Evolutionary conservation across 805 yeast species (phyloP).

Genomic region (Yamadazyma phyllophila): DNA sequence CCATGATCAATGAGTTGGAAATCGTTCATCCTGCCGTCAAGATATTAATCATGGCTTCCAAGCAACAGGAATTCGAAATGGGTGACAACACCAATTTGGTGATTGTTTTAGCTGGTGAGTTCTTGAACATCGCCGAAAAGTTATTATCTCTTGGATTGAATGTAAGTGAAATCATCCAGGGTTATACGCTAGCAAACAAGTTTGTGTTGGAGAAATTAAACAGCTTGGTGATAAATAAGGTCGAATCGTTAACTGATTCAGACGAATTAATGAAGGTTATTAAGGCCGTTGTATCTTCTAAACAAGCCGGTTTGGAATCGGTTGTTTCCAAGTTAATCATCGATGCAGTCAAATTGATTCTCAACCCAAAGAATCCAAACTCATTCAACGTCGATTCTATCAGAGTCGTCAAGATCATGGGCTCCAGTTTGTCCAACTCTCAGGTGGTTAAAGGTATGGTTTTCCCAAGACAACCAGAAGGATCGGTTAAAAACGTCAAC

Average conservation of each 20-base stretch:
- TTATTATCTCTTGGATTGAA: slow-evolving; percentile 80
- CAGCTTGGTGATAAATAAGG: slow-evolving; percentile 56
- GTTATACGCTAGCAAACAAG: slow-evolving; percentile 83
- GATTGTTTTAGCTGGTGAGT: slow-evolving; percentile 88
- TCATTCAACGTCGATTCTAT: slow-evolving; percentile 88
- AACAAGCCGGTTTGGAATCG: slow-evolving; percentile 88
- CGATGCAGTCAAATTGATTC: slow-evolving; percentile 76
- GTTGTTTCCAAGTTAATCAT: slow-evolving; percentile 72
- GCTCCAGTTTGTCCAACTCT: slow-evolving; percentile 70
- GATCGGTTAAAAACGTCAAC: slow-evolving; percentile 65
- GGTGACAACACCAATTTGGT: slow-evolving; percentile 96
- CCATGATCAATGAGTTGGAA: slow-evolving; percentile 89
- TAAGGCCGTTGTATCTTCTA: slow-evolving; percentile 86
- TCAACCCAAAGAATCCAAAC: slow-evolving; percentile 62
- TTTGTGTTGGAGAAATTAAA: slow-evolving; percentile 70
- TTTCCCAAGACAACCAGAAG: slow-evolving; percentile 96
- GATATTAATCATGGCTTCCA: slow-evolving; percentile 90
- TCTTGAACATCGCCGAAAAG: slow-evolving; percentile 82
- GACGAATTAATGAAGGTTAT: slow-evolving; percentile 67
- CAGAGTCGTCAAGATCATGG: slow-evolving; percentile 96
- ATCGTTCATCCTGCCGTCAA: slow-evolving; percentile 98
- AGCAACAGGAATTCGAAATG: slow-evolving; percentile 96
- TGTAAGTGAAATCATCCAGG: slow-evolving; percentile 90
- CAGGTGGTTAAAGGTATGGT: slow-evolving; percentile 96
- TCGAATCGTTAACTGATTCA: slow-evolving; percentile 54